Evolutionary conservation across 2,329 filamentous ascomycete genomes (phyloP).

Genomic region (Monilinia laxa): DNA sequence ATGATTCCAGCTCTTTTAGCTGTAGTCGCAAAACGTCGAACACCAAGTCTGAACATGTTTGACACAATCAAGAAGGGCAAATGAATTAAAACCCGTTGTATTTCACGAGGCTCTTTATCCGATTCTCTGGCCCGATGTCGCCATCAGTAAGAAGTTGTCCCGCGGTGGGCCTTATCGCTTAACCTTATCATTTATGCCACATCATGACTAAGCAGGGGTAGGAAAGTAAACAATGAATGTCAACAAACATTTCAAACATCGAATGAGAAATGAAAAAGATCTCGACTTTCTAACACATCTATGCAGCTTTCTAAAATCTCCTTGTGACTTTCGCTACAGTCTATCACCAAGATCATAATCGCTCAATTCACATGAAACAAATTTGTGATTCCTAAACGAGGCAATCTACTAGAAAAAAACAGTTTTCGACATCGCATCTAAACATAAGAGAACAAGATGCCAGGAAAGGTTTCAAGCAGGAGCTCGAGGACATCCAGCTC

Average conservation of each 20-base stretch:
- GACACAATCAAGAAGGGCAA: not conserved
- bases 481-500: conserved; percentile 43
- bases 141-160: conserved; percentile 1
- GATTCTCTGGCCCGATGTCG: conserved; percentile 9
- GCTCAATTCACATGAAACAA: not conserved
- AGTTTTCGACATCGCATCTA: not conserved
- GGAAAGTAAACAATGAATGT: conserved; percentile 23
- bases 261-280: conserved; percentile 11
- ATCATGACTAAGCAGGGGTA: conserved; percentile 22
- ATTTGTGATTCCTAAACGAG: not conserved
- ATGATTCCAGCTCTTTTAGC: conserved; percentile 50
- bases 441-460: conserved; percentile 42
- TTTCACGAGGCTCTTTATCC: conserved; percentile 16
- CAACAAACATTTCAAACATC: conserved; percentile 16
- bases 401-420: not conserved
- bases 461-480: conserved; percentile 47
- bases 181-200: not conserved
- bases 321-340: not conserved
- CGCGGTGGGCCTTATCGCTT: conserved; percentile 22
- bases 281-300: not conserved
- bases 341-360: not conserved
- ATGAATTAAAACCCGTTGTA: not conserved
- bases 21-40: conserved; percentile 57
- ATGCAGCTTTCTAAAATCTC: not conserved
- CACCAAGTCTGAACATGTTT: conserved; percentile 55